A percentile compares a stretch with the other conserved stretches of the same genome.
Evolutionary conservation across 169 alveolate genomes (phyloP).

Genomic region (Eimeria falciformis): DNA sequence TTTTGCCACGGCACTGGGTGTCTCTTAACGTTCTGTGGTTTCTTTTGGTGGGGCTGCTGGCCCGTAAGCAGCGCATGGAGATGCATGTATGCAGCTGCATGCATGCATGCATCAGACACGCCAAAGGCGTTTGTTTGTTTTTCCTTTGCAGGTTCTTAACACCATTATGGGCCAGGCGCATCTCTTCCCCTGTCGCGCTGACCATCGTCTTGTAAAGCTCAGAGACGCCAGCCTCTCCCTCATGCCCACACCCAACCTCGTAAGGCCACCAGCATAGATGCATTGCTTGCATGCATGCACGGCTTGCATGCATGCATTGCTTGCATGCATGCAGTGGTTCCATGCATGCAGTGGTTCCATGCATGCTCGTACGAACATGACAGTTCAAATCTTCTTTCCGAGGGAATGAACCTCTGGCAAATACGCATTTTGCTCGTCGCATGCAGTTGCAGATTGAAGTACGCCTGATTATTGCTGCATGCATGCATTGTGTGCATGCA

Average conservation of each 20-base stretch:
- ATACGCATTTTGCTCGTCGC: no score
- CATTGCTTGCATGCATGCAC: not conserved
- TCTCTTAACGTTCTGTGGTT: not conserved
- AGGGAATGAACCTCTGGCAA: no score
- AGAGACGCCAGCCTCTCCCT: conserved; percentile 46
- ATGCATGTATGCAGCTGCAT: not conserved
- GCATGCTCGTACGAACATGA: no score
- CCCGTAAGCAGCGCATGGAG: not conserved
- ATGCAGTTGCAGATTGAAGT: no score
- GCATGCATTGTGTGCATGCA: not conserved
- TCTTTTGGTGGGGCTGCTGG: not conserved
- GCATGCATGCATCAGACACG: conserved; percentile 78
- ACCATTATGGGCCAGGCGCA: conserved; percentile 71
- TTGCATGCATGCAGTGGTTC: not conserved
- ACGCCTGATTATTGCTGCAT: not conserved
- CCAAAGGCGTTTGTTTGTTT: not conserved
- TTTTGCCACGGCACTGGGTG: not conserved
- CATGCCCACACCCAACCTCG: conserved; percentile 71
- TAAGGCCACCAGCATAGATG: not conserved
- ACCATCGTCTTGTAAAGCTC: conserved; percentile 62
- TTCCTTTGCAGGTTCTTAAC: not conserved
- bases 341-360: no score
- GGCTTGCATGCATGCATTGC: not conserved
- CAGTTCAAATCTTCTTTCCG: no score
- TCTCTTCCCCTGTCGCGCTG: conserved; percentile 59